These are phyloP conservation scores for Aspergillus sergii DNA, from an alignment of 2,329 filamentous ascomycete genomes.

Conservation along the genomic window DNA sequence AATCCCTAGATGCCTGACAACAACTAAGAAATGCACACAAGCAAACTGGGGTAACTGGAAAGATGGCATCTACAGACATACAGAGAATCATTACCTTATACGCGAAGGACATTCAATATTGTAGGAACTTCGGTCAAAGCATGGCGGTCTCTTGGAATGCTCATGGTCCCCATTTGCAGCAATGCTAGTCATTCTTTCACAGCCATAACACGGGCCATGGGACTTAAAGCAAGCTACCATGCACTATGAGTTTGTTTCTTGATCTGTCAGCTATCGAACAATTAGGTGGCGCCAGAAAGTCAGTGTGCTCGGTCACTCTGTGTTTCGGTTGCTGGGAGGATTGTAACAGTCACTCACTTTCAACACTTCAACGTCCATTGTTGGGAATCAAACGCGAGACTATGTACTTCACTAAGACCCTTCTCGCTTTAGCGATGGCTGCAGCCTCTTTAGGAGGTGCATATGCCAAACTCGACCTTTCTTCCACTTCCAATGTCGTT, in stretches of 20 bases:
- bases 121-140: not conserved
- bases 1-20: not conserved
- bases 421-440: slow-evolving; percentile 31
- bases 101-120: not conserved
- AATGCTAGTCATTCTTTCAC: not conserved
- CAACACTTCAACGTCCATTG: not conserved
- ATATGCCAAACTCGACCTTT: slow-evolving; percentile 47
- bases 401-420: slow-evolving; percentile 31
- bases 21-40: not conserved
- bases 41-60: no score
- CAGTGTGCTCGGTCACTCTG: not conserved
- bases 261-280: not conserved
- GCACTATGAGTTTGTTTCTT: not conserved
- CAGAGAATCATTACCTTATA: not conserved
- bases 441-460: slow-evolving; percentile 34
- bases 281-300: not conserved
- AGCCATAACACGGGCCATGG: not conserved
- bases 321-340: not conserved
- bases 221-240: not conserved
- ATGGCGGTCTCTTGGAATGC: not conserved
- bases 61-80: no score
- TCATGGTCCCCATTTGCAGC: not conserved
- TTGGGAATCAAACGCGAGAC: not conserved
- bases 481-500: slow-evolving; percentile 58
- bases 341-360: not conserved